Evolutionary conservation across 352 stramenopile genomes (phyloP), one percentile per base, ranked within the genome.

Genomic region (Globisporangium carolinianum): DNA sequence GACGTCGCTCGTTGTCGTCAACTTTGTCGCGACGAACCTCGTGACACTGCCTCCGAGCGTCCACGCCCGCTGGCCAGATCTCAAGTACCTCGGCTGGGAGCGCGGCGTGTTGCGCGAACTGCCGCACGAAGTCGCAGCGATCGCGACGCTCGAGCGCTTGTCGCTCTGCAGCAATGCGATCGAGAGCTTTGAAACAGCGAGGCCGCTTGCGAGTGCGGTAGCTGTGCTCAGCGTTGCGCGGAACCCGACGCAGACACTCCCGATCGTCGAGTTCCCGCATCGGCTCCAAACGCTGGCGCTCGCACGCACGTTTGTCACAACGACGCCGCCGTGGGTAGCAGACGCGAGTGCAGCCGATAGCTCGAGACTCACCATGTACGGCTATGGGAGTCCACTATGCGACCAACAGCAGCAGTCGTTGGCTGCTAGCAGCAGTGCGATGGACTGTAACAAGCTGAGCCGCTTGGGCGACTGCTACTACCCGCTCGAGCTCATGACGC

Each of bases 11-110:
- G 32, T 54, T 12, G 32, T 32, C 15, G 50, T 54, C 11, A 43
- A 54, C 50, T 17, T 49, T 11, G 45, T 49, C 45, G 45, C 45
- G 45, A 54, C 50, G 32, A 54, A 54, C 32, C 37, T 54, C 32
- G 18, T 11, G 32, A 43, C 32, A 11, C 15, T 54, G 1, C 50
- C 50, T 6, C 15, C 8, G 6, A 24, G 11, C 14, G 12, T 43
- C 6, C 8, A 17, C 11, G 10, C 11, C 15, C 17, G 24, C 50
- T 54, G 50, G 50, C 50, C 17, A 14, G 32, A 14, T 11, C 37
- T 54, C 32, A 43, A 39, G 37, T 43, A 39, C 32, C 37, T 54
- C 12, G 7, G 24, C 50, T 41, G 38, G 9, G 50, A 54, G 32
- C 50, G 24, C 5, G 12, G 50, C 10, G 24, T 5, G 14, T 41